Conservation (phyloP, 495 filamentous ascomycete genomes). For the Clavariopsis aquatica region DNA sequence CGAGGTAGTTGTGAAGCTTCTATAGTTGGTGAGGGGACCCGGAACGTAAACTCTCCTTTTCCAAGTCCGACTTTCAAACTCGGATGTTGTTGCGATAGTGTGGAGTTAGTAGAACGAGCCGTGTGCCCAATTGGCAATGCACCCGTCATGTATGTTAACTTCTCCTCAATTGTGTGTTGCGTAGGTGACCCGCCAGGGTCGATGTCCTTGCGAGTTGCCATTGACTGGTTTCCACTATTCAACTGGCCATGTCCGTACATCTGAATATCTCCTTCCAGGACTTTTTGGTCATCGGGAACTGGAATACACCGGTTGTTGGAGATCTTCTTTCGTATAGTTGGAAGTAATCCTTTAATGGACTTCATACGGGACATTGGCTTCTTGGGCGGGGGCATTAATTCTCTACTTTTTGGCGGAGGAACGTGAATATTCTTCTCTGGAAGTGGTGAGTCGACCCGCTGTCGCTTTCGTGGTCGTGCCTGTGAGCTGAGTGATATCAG, state of each 20-base stretch:
- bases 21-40: slow-evolving; percentile 2
- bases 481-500: not conserved
- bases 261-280: not conserved
- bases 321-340: slow-evolving; percentile 17
- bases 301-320: not conserved
- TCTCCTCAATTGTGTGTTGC: not conserved
- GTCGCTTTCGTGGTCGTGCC: slow-evolving; percentile 10
- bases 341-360: slow-evolving; percentile 11
- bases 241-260: slow-evolving; percentile 8
- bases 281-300: not conserved
- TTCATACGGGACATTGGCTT: slow-evolving; percentile 15
- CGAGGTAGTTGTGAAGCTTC: not conserved
- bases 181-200: not conserved
- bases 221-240: not conserved
- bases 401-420: slow-evolving; percentile 23
- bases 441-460: slow-evolving; percentile 12
- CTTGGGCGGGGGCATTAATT: slow-evolving; percentile 43
- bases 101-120: not conserved
- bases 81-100: not conserved
- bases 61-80: not conserved
- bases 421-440: slow-evolving; percentile 4
- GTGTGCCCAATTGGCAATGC: not conserved
- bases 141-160: slow-evolving; percentile 16
- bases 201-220: not conserved
- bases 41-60: slow-evolving; percentile 6